Percentiles rank a stretch among this genome's conserved stretches.
Conservation (phyloP, 108 stramenopile species). For the Cyclostephanos invisitatus region DNA sequence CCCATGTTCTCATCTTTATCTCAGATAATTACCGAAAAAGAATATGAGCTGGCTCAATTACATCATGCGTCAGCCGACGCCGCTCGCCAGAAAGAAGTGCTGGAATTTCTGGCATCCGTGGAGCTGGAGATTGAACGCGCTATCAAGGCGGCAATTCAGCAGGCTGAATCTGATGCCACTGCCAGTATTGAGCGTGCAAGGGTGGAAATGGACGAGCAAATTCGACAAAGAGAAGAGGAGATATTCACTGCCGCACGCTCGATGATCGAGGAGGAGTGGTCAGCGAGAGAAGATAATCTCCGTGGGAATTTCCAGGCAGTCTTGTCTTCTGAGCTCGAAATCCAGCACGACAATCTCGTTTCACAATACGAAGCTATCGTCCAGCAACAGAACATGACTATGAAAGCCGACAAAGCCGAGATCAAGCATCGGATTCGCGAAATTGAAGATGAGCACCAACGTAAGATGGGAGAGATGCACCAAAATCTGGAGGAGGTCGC, state of each 20-base stretch:
- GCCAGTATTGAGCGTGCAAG: conserved; percentile 16
- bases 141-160: conserved; percentile 15
- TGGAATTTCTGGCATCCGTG: conserved; percentile 8
- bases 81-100: conserved; percentile 24
- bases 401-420: conserved; percentile 8
- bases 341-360: conserved; percentile 21
- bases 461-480: conserved; percentile 4
- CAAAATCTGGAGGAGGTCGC: conserved; percentile 14
- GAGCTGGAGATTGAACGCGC: conserved; percentile 24
- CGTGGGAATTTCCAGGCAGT: conserved; percentile 17
- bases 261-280: conserved; percentile 13
- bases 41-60: conserved; percentile 15
- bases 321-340: conserved; percentile 11
- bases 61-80: conserved; percentile 17
- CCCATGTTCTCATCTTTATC: neutral
- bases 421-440: neutral
- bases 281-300: conserved; percentile 9
- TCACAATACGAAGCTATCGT: conserved; percentile 51
- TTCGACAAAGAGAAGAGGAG: conserved; percentile 10
- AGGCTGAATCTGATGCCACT: conserved; percentile 12
- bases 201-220: conserved; percentile 9
- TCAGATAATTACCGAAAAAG: conserved; percentile 6
- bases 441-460: conserved; percentile 14
- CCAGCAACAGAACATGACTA: conserved; percentile 24
- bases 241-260: conserved; percentile 18